Conservation (phyloP, 2,329 filamentous ascomycete species). For the Sarocladium strictum region DNA sequence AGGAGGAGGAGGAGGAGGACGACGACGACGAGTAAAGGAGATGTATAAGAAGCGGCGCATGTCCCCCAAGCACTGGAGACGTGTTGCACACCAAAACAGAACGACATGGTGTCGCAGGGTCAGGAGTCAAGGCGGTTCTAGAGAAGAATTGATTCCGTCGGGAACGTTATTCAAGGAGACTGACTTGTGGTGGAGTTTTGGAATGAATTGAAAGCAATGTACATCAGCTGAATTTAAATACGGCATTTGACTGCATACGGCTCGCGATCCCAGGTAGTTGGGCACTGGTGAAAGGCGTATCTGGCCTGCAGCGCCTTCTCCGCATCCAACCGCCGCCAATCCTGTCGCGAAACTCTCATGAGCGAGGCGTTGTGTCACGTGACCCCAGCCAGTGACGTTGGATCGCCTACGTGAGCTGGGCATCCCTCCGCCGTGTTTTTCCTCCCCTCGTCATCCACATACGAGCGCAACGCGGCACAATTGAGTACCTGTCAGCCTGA, state of each 20-base stretch:
- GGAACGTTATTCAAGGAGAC: too few species aligned
- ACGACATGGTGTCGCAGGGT: too few species aligned
- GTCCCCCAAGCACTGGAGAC: neutral
- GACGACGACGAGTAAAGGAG: constrained; percentile 56
- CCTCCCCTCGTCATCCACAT: constrained; percentile 6
- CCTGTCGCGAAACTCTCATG: constrained; percentile 5
- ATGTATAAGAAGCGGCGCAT: constrained; percentile 14
- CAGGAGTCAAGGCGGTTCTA: too few species aligned
- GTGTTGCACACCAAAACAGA: neutral
- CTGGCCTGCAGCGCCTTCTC: neutral
- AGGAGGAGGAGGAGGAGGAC: constrained; percentile 80
- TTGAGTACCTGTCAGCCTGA: constrained; percentile 4
- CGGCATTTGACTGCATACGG: neutral
- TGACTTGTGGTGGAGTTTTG: neutral
- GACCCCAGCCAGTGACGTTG: constrained; percentile 7
- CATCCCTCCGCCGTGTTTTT: constrained; percentile 8
- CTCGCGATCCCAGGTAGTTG: neutral
- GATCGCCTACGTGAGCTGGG: neutral
- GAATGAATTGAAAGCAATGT: neutral
- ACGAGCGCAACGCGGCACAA: constrained; percentile 9
- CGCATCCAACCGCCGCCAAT: constrained; percentile 7
- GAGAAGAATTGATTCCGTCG: too few species aligned
- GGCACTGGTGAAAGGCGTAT: neutral
- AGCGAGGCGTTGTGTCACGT: neutral
- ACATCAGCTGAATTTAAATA: neutral